Base-by-base conservation (phyloP, 2,329 filamentous ascomycete species). In the Diaporthe batatas region DNA sequence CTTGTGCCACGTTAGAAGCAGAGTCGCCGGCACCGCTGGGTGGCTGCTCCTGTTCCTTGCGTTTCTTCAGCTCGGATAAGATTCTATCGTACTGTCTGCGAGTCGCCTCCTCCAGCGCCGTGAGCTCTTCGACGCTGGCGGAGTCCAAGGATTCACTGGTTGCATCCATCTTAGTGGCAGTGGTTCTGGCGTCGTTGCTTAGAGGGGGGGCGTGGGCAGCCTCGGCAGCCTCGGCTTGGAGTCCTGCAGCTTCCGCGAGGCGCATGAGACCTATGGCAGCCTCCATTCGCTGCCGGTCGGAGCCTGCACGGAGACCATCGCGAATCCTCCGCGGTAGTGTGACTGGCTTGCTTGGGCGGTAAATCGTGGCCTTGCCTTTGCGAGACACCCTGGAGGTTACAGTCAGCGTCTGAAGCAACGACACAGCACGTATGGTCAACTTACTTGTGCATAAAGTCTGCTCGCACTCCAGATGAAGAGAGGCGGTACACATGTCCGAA, bases 381-480 rank as follows among this genome's bases (percentile, higher is more conserved):
- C 25, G n/a, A 39, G 11, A 55, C 23, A 51, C 18, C 32, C 68
- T 70, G 36, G 32, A n/a, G 18, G 42, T 2, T 18, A 11, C 6
- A 11, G 34, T 70, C 14, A 70, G 57, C 3, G 21, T 44, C n/a
- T 21, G 34, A 42, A 21, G 14, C 14, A 29, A 25, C 6, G n/a
- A 21, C 2, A n/a, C 7, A 42, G 18, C 12, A n/a, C 6, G 12
- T 3, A 14, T n/a, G 32, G 21, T 8, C 7, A 44, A 44, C 73
- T 57, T 62, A 74, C 73, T 68, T 72, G 10, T 68, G 54, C 21
- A 74, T 62, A 51, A 74, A 74, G 54, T 74, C 73, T 42, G 69
- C 71, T 44, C 65, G 68, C n/a, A 74, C 55, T 47, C 73, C 73
- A 3, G 18, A 54, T 25, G 55, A 23, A 25, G 49, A 44, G 11